phyloP scores from a whole-genome alignment of 257 asterid species.

The Solanum habrochaites region DNA sequence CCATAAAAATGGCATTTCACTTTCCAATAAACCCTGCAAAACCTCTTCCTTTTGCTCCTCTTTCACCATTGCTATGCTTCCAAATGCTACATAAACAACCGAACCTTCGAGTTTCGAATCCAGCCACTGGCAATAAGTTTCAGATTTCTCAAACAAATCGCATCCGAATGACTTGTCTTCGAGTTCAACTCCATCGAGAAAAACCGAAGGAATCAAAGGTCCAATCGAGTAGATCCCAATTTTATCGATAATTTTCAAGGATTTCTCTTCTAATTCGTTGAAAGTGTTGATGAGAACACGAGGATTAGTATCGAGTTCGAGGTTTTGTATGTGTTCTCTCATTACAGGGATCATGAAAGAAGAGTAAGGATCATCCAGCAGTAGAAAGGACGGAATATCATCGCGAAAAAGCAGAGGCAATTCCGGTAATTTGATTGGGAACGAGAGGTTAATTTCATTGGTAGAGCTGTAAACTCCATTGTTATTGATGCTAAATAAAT shows the following conservation, averaged over 20 bases:
- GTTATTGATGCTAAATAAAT: constrained; percentile 35
- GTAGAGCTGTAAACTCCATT: constrained; percentile 7
- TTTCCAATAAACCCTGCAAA: constrained; percentile 15
- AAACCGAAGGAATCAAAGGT: constrained; percentile 42
- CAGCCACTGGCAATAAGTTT: constrained; percentile 28
- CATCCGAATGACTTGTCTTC: constrained; percentile 14
- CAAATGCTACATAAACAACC: constrained; percentile 53
- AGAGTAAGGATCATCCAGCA: background rate
- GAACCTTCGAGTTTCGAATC: constrained; percentile 15
- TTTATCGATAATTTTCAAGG: background rate
- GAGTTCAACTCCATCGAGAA: constrained; percentile 10
- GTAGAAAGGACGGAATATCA: constrained; percentile 48
- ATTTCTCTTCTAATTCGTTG: constrained; percentile 26
- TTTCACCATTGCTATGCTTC: constrained; percentile 23
- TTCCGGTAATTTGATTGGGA: constrained; percentile 33
- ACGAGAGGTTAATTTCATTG: background rate
- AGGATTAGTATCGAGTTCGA: constrained; percentile 21
- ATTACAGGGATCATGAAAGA: constrained; percentile 8
- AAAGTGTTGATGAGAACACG: constrained; percentile 40
- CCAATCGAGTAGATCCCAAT: constrained; percentile 22
- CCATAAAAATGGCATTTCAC: constrained; percentile 49
- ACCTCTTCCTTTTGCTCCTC: constrained; percentile 41
- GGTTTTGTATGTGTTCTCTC: constrained; percentile 27
- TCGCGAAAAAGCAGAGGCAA: constrained; percentile 18
- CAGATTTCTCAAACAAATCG: constrained; percentile 27